Evolutionary conservation across 257 asterid genomes (phyloP).

Genomic region (Cordia subcordata): DNA sequence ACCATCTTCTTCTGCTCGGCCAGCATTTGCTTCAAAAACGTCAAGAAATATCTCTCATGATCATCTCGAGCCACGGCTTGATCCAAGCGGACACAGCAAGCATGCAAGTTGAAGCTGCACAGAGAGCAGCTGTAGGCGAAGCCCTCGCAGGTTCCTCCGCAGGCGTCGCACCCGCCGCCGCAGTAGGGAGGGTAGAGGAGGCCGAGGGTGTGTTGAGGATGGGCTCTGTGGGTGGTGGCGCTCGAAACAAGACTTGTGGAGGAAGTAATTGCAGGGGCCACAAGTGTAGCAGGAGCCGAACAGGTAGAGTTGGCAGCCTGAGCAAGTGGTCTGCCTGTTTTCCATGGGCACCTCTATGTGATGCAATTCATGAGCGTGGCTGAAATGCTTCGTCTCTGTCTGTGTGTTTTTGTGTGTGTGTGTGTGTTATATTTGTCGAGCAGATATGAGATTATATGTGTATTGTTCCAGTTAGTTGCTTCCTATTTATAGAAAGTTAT

Average conservation of each 20-base stretch:
- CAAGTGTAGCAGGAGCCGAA: constrained; percentile 12
- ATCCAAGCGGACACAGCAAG: constrained; percentile 4
- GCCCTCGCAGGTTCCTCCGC: constrained; percentile 10
- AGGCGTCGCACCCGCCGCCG: constrained; percentile 2
- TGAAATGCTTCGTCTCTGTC: constrained; percentile 5
- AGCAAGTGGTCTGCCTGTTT: constrained; percentile 7
- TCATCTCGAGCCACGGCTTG: constrained; percentile 7
- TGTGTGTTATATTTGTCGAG: neutral
- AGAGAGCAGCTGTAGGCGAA: constrained; percentile 15
- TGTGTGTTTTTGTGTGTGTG: neutral
- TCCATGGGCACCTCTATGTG: neutral
- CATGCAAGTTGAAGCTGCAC: constrained; percentile 22
- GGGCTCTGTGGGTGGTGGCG: constrained; percentile 8
- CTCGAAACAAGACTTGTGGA: constrained; percentile 24
- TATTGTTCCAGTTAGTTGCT: neutral
- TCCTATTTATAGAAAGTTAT: neutral
- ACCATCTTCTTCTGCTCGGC: neutral
- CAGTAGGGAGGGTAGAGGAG: constrained; percentile 18
- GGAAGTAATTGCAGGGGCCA: constrained; percentile 14
- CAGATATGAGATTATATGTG: neutral
- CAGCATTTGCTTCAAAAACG: neutral
- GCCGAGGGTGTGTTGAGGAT: constrained; percentile 21
- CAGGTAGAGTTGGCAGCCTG: constrained; percentile 7
- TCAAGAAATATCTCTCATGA: constrained; percentile 6
- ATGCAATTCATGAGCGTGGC: constrained; percentile 8